Percentiles rank a stretch among this genome's conserved stretches.
Conservation (phyloP, 768 basidiomycete genomes). For the Lactarius psammicola region DNA sequence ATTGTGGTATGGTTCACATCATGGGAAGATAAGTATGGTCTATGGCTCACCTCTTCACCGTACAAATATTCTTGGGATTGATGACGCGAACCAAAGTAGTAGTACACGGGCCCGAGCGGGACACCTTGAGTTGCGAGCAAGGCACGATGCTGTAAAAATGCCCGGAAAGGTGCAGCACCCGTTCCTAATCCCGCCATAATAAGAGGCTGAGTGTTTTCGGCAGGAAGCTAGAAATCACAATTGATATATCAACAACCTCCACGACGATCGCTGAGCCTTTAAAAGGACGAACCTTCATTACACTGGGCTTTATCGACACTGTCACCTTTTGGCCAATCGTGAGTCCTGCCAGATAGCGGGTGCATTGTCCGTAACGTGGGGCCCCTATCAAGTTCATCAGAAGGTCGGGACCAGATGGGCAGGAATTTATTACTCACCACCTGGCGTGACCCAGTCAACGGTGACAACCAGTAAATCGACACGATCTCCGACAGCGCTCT, state of each 20-base stretch:
- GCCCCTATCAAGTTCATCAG: constrained; percentile 48
- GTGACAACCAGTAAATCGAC: constrained; percentile 96
- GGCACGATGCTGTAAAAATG: constrained; percentile 95
- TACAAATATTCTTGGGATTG: constrained; percentile 96
- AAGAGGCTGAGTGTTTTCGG: constrained; percentile 79
- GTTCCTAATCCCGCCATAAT: constrained; percentile 99
- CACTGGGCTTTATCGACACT: constrained; percentile 96
- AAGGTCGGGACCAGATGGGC: background rate
- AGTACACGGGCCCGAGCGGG: constrained; percentile 88
- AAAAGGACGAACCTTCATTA: constrained; percentile 80
- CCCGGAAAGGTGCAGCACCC: constrained; percentile 98
- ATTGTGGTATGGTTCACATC: constrained; percentile 27
- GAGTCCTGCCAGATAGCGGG: constrained; percentile 85
- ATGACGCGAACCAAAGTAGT: constrained; percentile 98
- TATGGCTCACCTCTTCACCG: constrained; percentile 60
- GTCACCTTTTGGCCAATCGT: constrained; percentile 89
- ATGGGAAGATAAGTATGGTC: background rate
- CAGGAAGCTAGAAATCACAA: constrained; percentile 61
- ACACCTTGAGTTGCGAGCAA: constrained; percentile 72
- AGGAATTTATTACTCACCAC: constrained; percentile 53
- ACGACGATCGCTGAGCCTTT: background rate
- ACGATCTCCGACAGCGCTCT: constrained; percentile 90
- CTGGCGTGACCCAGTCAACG: constrained; percentile 88
- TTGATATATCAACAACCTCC: constrained; percentile 21
- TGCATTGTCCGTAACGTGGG: constrained; percentile 89